Base-by-base conservation (phyloP, 371 early-diverging fungal genomes). In the Vairimorpha apis region DNA sequence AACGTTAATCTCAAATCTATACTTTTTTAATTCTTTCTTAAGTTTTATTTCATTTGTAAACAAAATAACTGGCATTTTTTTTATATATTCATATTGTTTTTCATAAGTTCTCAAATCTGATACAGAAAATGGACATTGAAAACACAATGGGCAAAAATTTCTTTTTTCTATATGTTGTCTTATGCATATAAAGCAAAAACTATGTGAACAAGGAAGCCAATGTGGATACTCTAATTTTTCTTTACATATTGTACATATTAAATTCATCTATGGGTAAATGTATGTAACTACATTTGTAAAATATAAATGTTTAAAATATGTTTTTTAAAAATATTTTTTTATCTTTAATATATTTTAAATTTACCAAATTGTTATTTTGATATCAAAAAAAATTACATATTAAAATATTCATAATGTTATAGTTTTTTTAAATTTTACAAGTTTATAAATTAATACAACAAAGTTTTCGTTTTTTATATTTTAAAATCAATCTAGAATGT, bases 131-230 rank as follows among this genome's bases (percentile, higher is more conserved):
- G 68, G 67, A 12, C 18, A 27, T 10, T 21, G 33, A 41, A 60
- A 51, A 45, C 74, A 74, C 8, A 32, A 29, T 21, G 74, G 68
- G 29, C 74, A 74, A 13, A 32, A 37, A 25, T 59, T 63, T 32
- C 64, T 32, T 21, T 23, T 41, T 27, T 35, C 25, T 62, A 74
- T 10, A 47, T 74, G 67, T 43, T 41, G 59, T 32, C 55, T 60
- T 16, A 74, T 74, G 23, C 74, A 74, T 30, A 74, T n/a, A 30
- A 51, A 74, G 53, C 74, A 74, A 27, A 67, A 67, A 2, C 1
- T 62, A 38, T 74, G 68, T 1, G 37, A 38, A 64, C 74, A 74
- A 18, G 60, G 60, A 14, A 63, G 53, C 56, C 35, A 49, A 53
- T 67, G 62, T 53, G 55, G 51, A 18, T 67, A 30, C 7, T 8